These are phyloP conservation scores for Litchi chinensis DNA, from an alignment of 345 rosid genomes.

Conservation along the genomic window DNA sequence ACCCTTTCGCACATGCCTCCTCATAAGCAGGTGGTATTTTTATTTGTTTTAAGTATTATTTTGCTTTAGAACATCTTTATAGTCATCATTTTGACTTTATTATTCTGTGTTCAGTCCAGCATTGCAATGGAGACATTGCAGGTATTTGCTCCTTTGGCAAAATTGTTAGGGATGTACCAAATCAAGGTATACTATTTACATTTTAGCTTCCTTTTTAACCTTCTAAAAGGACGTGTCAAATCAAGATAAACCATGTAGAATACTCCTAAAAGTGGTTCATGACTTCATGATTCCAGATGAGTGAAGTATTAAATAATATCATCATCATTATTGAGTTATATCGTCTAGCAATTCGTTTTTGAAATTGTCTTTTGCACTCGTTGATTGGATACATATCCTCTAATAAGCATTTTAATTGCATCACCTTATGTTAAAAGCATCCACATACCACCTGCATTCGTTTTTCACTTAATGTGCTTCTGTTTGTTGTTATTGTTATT, in stretches of 20 bases:
- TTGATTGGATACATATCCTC: constrained; percentile 6
- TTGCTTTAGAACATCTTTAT: constrained; percentile 14
- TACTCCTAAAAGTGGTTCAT: neutral
- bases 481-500: constrained; percentile 2
- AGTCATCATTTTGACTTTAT: constrained; percentile 28
- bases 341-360: neutral
- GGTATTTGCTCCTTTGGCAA: constrained; percentile 97
- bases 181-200: constrained; percentile 66
- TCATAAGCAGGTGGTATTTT: constrained; percentile 79
- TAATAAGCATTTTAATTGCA: neutral
- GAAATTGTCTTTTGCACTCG: neutral
- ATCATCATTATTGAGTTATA: neutral
- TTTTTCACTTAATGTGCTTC: neutral
- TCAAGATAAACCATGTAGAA: neutral
- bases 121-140: constrained; percentile 95
- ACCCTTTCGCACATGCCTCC: constrained; percentile 94
- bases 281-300: neutral
- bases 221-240: neutral
- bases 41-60: constrained; percentile 15
- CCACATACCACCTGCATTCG: neutral
- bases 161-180: constrained; percentile 95
- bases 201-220: neutral
- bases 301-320: neutral
- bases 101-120: constrained; percentile 70
- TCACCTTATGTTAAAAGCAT: neutral